A percentile compares a stretch with the other conserved stretches of the same genome.
phyloP scores from a whole-genome alignment of 2,329 filamentous ascomycete genomes.

The Pseudopithomyces chartarum region DNA sequence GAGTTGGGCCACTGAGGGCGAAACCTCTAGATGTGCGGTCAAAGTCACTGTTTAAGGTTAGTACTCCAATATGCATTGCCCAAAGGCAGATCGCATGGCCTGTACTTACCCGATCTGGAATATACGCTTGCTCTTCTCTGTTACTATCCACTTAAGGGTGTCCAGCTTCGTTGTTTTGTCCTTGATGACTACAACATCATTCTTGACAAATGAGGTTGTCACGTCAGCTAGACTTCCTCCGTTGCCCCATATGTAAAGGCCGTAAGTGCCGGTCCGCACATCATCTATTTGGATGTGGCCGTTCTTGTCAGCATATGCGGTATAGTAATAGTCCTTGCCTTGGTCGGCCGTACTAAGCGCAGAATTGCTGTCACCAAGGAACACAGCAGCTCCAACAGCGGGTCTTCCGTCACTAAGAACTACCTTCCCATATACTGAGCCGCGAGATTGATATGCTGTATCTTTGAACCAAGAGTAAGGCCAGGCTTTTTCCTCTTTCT shows the following conservation, averaged over 20 bases:
- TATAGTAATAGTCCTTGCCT: constrained; percentile 58
- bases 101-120: constrained; percentile 52
- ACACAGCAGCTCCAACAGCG: constrained; percentile 55
- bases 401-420: constrained; percentile 55
- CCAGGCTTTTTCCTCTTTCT: constrained; percentile 52
- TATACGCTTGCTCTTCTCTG: constrained; percentile 44
- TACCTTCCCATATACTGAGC: constrained; percentile 52
- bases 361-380: constrained; percentile 55
- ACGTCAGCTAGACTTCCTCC: constrained; percentile 53
- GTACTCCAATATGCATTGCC: not conserved
- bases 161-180: constrained; percentile 46
- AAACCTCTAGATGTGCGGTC: constrained; percentile 55
- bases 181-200: constrained; percentile 47
- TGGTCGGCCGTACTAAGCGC: constrained; percentile 54
- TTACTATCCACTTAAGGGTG: constrained; percentile 49
- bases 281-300: constrained; percentile 53
- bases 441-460: constrained; percentile 55
- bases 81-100: not conserved
- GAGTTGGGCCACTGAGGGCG: constrained; percentile 47
- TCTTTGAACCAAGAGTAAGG: constrained; percentile 58
- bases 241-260: constrained; percentile 57
- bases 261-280: constrained; percentile 53
- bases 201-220: constrained; percentile 50
- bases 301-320: constrained; percentile 49
- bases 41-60: constrained; percentile 34